Conservation (phyloP, 2,329 filamentous ascomycete genomes). For the Exophiala oligosperma region DNA sequence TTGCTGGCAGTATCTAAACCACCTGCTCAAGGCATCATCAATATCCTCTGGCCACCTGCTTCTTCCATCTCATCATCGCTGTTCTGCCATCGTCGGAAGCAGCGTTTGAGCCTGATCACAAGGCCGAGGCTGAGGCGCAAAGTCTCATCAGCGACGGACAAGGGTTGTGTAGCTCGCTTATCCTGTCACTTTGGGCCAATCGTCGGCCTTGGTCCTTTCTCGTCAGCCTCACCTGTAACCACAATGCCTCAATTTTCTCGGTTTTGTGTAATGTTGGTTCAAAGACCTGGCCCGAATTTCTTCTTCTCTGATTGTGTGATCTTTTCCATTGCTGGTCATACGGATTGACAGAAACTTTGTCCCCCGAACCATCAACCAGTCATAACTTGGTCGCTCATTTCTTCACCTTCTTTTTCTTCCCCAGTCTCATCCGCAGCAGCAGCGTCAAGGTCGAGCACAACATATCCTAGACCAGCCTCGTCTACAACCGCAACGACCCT, state of each 20-base stretch:
- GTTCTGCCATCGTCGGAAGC: too few species aligned
- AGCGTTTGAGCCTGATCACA: constrained; percentile 3
- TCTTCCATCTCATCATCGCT: too few species aligned
- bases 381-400: constrained; percentile 27
- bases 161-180: neutral
- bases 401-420: constrained; percentile 32
- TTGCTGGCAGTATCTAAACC: too few species aligned
- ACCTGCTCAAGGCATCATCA: too few species aligned
- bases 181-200: neutral
- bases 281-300: too few species aligned
- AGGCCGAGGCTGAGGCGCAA: too few species aligned
- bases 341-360: too few species aligned
- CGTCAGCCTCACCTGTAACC: neutral
- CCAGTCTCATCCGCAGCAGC: constrained; percentile 31
- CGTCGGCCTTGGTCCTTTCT: neutral
- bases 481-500: constrained; percentile 57
- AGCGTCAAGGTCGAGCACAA: constrained; percentile 56
- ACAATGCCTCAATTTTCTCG: neutral
- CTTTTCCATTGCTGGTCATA: too few species aligned
- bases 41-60: too few species aligned
- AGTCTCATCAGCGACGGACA: too few species aligned
- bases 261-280: neutral
- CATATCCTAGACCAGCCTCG: constrained; percentile 53
- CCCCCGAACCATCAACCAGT: constrained; percentile 7
- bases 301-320: too few species aligned